Base-by-base conservation (phyloP, 78 protist species). In the Dictyostelium purpureum region DNA sequence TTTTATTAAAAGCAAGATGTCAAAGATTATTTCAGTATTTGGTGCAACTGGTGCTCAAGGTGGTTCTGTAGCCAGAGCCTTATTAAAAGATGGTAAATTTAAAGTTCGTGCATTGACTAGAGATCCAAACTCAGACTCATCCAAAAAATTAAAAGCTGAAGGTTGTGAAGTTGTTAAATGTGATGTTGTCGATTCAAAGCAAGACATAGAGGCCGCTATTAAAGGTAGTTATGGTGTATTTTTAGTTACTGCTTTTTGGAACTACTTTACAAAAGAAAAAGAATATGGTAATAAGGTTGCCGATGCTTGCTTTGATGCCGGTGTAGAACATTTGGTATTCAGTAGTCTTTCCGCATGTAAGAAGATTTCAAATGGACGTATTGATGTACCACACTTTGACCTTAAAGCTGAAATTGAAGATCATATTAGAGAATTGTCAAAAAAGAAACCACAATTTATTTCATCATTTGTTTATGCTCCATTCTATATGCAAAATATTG, bases 31-130 rank as follows among this genome's bases (percentile, higher is more conserved):
- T 16, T 31, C 51, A 12, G 87, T 78, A 1, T 45, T 78, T 31
- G 87, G 87, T 4, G 28, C 87, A 4, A 52, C 87, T 37, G 87
- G 87, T 28, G 10, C 21, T 26, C 93, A 87, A 87, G 93, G 93
- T 37, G 12, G 54, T 10, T 35, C 71, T 10, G 77, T 87, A 26
- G 40, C 57, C 3, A 40, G 35, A 19, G 51, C 45, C 10, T 65
- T 87, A 33, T n/a, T 70, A 35, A 24, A 56, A 6, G 24, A 51
- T 43, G 79, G 79, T 26, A 45, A 57, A 6, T 87, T 24, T 49
- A 11, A 71, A 16, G 21, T 87, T 21, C 73, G 80, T 43, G 81
- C 74, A 26, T 21, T 74, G 4, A 73, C 82, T 12, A 38, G 77
- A 26, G 59, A 73, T 59, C 38, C 70, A 31, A 21, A 57, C 5